Evolutionary conservation across 331 rosid species (phyloP).

Genomic region (Acacia concinna): DNA sequence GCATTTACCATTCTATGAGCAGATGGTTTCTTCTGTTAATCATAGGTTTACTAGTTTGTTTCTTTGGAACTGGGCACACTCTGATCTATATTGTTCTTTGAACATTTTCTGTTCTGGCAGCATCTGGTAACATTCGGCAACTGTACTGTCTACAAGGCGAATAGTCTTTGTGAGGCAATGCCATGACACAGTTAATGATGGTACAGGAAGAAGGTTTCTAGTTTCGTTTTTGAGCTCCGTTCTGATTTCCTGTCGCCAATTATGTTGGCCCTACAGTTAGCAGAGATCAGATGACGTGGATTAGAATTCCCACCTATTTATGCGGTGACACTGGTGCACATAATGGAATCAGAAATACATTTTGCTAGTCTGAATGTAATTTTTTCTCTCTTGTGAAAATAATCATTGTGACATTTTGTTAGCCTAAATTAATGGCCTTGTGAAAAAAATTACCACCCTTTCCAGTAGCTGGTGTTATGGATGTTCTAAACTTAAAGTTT

Average conservation of each 20-base stretch:
- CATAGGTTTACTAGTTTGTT: background rate
- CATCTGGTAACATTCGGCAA: conserved; percentile 97
- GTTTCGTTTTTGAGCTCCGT: conserved; percentile 40
- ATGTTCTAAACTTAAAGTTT: conserved; percentile 32
- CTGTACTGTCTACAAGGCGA: conserved; percentile 97
- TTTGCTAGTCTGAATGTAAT: conserved; percentile 72
- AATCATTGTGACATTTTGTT: conserved; percentile 64
- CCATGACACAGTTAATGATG: conserved; percentile 37
- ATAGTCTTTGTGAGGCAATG: conserved; percentile 38
- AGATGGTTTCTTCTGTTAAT: background rate
- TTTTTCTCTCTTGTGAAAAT: conserved; percentile 45
- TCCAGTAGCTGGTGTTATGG: conserved; percentile 33
- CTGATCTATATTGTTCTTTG: conserved; percentile 14
- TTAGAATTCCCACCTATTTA: conserved; percentile 44
- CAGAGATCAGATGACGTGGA: conserved; percentile 47
- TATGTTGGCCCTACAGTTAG: conserved; percentile 47
- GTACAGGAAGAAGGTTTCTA: conserved; percentile 48
- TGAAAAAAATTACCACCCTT: conserved; percentile 36
- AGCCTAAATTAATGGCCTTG: conserved; percentile 51
- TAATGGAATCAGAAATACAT: conserved; percentile 47
- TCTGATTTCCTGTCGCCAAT: conserved; percentile 50
- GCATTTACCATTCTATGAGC: background rate
- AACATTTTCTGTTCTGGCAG: conserved; percentile 50
- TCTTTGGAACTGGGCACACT: conserved; percentile 13
- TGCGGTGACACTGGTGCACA: conserved; percentile 53